phyloP scores from a whole-genome alignment of 495 filamentous ascomycete species.

The Neurospora sublineolata region DNA sequence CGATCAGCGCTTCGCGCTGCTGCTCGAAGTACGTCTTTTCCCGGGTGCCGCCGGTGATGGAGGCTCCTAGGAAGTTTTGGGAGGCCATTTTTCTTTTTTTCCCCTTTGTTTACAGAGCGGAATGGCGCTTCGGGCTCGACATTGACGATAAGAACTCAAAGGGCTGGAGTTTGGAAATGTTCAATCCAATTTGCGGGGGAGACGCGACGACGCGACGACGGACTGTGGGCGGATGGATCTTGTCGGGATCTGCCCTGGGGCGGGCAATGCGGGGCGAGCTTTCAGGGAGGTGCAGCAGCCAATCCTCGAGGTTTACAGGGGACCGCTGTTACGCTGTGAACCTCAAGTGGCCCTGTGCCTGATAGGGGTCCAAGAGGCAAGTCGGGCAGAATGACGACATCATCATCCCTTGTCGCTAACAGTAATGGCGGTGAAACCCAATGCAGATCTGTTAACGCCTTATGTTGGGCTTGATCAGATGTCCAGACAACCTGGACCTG shows the following conservation, averaged over 20 bases:
- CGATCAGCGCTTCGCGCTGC: constrained; percentile 65
- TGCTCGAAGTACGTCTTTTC: constrained; percentile 58
- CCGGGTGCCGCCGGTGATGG: constrained; percentile 19
- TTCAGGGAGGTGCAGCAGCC: neutral
- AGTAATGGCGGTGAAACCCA: neutral
- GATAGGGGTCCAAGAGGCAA: neutral
- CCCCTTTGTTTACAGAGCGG: neutral
- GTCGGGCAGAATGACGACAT: neutral
- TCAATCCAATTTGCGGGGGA: neutral
- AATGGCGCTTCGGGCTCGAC: neutral
- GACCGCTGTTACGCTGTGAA: neutral
- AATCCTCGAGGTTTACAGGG: neutral
- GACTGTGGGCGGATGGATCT: neutral
- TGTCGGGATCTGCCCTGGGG: neutral
- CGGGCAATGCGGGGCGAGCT: neutral
- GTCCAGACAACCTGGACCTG: neutral
- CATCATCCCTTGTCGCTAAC: neutral
- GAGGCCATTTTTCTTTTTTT: constrained; percentile 19
- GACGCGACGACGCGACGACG: neutral
- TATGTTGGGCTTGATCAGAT: neutral
- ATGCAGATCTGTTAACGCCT: neutral
- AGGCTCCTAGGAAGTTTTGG: constrained; percentile 19
- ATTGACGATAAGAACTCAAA: neutral
- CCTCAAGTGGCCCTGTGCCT: neutral
- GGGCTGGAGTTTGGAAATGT: neutral